Evolutionary conservation across 176 grass and related monocot species (phyloP), one percentile per base, ranked within the genome.

Genomic region (Lolium perenne): DNA sequence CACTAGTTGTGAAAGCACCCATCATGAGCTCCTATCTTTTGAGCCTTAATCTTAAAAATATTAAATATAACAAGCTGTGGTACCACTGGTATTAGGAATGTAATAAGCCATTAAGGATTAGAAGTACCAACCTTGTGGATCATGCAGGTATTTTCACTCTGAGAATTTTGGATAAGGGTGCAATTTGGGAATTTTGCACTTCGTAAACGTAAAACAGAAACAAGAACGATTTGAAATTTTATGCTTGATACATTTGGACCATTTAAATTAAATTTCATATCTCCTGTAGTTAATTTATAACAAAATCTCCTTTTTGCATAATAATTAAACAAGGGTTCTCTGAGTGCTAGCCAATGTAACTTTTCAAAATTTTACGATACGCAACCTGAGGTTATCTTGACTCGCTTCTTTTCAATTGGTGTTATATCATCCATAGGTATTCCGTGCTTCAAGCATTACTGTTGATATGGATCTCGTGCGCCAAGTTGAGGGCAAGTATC

Each of bases 401-500:
- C 38, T 74, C 9, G 18, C 76, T 82, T 86, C 40, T 80, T 43
- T 20, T 20, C 6, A 5, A 7, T 86, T 81, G 12, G 50, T 92
- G 21, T 77, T 72, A 46, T 77, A 74, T 82, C 47, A 4, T 90
- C 29, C 57, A 66, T 72, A 98, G 97, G 97, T 87, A 83, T 95
- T 98, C 26, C 93, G 93, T 46, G 87, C 90, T 78, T 98, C 93
- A 26, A 92, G 70, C 80, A 92, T 91, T 85, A 92, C 88, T 85
- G 87, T 92, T 80, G 93, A 88, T 86, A 87, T 95, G 86, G 89
- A 87, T 87, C 88, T 94, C n/a, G 88, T 92, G 14, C 93, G 90
- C 56, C 86, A 92, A 89, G 92, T 95, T 70, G 96, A 95, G 79
- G 96, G 90, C 61, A 98, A 98, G 80, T 93, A 98, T 82, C 90